These are phyloP conservation scores for Pseudogymnoascus sp. DNA, from an alignment of 2,329 filamentous ascomycete species.

Conservation along the genomic window DNA sequence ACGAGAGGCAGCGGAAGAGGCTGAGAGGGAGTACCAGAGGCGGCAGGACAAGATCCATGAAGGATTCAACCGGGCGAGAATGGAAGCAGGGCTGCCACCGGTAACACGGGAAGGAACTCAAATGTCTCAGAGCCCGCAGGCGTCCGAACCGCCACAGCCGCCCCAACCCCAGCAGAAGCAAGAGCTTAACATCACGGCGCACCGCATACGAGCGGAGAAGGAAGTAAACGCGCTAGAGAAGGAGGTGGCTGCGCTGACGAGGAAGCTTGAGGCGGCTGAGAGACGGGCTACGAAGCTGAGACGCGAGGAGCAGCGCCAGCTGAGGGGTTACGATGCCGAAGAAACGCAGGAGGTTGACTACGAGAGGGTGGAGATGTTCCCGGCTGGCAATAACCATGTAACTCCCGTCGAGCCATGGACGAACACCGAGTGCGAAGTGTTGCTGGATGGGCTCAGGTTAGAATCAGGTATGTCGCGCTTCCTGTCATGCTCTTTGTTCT, in stretches of 20 bases:
- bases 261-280: background rate
- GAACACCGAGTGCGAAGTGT: background rate
- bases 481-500: background rate
- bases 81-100: background rate
- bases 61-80: background rate
- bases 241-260: background rate
- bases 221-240: background rate
- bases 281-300: background rate
- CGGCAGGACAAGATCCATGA: background rate
- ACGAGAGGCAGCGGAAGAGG: background rate
- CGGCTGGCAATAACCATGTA: slow-evolving; percentile 13
- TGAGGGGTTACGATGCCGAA: background rate
- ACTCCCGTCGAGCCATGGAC: background rate
- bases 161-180: background rate
- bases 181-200: background rate
- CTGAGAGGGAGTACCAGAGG: background rate
- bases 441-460: slow-evolving; percentile 3
- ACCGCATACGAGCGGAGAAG: background rate
- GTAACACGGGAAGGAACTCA: background rate
- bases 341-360: background rate
- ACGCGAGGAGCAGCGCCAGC: background rate
- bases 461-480: slow-evolving; percentile 7
- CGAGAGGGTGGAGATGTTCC: slow-evolving; percentile 15
- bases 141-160: background rate
- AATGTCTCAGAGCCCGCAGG: background rate